Conservation (phyloP, 2,329 filamentous ascomycete genomes). For the Sarocladium strictum region DNA sequence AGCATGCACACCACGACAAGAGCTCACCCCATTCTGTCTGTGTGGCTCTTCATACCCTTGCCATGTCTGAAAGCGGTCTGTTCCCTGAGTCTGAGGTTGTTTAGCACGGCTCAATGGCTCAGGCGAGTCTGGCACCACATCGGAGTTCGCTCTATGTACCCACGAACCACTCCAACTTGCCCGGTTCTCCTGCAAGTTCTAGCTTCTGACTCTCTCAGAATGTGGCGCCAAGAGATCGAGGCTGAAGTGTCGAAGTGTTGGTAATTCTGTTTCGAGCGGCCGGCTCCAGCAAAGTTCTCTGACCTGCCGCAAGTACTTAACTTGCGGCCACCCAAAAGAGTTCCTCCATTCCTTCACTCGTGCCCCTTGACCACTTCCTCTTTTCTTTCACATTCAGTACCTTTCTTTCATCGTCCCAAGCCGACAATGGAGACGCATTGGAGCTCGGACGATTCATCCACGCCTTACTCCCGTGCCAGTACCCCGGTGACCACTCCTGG, state of each 20-base stretch:
- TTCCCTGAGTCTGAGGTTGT: not conserved
- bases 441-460: slow-evolving; percentile 13
- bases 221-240: not conserved
- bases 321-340: not conserved
- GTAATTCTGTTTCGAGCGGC: not conserved
- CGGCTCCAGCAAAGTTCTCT: not conserved
- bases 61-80: not conserved
- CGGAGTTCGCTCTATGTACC: not conserved
- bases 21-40: not conserved
- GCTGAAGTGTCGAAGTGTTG: not conserved
- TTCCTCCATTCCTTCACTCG: not conserved
- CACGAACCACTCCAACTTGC: not conserved
- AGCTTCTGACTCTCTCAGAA: no score
- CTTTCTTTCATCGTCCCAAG: not conserved
- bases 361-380: not conserved
- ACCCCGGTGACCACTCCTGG: slow-evolving; percentile 15
- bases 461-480: slow-evolving; percentile 13
- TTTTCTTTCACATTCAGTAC: no score
- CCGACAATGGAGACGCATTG: slow-evolving; percentile 14
- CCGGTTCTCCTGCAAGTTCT: not conserved
- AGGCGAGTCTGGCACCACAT: not conserved
- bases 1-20: not conserved
- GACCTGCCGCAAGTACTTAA: not conserved
- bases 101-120: not conserved
- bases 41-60: slow-evolving; percentile 1